Conservation (phyloP, 176 grass and related monocot genomes). For the Oryza officinalis region DNA sequence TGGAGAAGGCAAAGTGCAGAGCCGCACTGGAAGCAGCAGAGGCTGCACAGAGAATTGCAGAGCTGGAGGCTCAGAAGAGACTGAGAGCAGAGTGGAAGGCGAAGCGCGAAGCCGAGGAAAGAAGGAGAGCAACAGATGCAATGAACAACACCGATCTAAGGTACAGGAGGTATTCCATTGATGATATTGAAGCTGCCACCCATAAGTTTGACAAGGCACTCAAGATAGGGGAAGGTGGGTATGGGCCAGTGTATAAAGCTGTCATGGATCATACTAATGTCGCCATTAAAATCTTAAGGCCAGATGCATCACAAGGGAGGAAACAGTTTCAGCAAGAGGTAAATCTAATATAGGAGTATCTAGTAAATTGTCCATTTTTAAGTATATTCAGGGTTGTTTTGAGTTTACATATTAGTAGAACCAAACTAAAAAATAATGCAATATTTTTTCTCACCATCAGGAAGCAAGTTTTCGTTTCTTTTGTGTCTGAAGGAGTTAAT, state of each 20-base stretch:
- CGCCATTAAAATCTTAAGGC: slow-evolving; percentile 84
- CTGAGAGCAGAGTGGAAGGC: slow-evolving; percentile 76
- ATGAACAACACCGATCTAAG: slow-evolving; percentile 51
- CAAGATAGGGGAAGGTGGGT: slow-evolving; percentile 97
- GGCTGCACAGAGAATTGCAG: slow-evolving; percentile 76
- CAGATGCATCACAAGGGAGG: slow-evolving; percentile 87
- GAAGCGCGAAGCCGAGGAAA: slow-evolving; percentile 62
- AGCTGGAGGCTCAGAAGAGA: slow-evolving; percentile 77
- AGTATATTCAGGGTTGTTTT: neutral
- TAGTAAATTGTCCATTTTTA: neutral
- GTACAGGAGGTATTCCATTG: slow-evolving; percentile 89
- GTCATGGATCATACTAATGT: slow-evolving; percentile 86
- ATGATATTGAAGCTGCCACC: slow-evolving; percentile 85
- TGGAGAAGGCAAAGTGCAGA: slow-evolving; percentile 91
- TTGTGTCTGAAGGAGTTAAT: neutral
- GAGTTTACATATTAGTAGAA: neutral
- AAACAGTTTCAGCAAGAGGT: slow-evolving; percentile 99
- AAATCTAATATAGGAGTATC: slow-evolving; percentile 13
- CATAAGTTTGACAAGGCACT: slow-evolving; percentile 62
- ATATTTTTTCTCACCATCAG: neutral
- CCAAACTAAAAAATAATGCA: neutral
- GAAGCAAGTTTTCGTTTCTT: neutral
- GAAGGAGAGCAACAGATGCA: slow-evolving; percentile 55
- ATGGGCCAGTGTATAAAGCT: slow-evolving; percentile 87
- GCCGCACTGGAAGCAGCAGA: slow-evolving; percentile 90